Evolutionary conservation across 2,329 filamentous ascomycete species (phyloP).

Genomic region (Monilinia fructicola): DNA sequence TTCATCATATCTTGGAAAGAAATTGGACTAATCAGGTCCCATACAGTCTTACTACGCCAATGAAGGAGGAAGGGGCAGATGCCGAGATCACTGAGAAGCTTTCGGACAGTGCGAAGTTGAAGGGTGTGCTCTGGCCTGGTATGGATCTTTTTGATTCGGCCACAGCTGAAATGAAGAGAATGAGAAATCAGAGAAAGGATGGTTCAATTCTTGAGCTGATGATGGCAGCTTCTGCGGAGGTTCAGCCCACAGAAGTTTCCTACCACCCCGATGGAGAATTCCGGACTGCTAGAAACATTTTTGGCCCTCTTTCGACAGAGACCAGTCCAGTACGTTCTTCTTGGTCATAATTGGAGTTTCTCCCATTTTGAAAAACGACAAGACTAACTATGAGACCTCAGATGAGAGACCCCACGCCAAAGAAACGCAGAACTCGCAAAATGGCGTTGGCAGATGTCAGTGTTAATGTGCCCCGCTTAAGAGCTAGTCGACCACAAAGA

Average conservation of each 20-base stretch:
- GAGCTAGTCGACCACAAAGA: slow-evolving; percentile 26
- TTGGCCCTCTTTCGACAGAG: slow-evolving; percentile 56
- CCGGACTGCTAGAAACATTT: slow-evolving; percentile 56
- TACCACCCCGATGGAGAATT: slow-evolving; percentile 55
- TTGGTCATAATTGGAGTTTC: not conserved
- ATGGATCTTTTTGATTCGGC: slow-evolving; percentile 83
- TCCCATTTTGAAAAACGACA: not conserved
- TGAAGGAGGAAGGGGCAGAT: slow-evolving; percentile 27
- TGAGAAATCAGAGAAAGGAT: slow-evolving; percentile 76
- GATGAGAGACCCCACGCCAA: slow-evolving; percentile 32
- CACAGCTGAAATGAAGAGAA: slow-evolving; percentile 68
- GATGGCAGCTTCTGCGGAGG: slow-evolving; percentile 60
- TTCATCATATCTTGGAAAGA: not conserved
- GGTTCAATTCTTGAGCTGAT: slow-evolving; percentile 68
- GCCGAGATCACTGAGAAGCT: slow-evolving; percentile 30
- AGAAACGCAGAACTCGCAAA: slow-evolving; percentile 37
- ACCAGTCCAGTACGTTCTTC: slow-evolving; percentile 49
- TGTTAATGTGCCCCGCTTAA: slow-evolving; percentile 34
- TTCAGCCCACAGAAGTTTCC: slow-evolving; percentile 64
- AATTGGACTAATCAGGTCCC: not conserved
- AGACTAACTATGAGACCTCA: slow-evolving; percentile 25
- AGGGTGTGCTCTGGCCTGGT: slow-evolving; percentile 72
- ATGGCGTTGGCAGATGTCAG: slow-evolving; percentile 31
- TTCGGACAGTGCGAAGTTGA: slow-evolving; percentile 49
- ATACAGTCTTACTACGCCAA: slow-evolving; percentile 34